phyloP scores from a whole-genome alignment of 1,284 basidiomycete genomes.

The Apiotrichum brassicae region DNA sequence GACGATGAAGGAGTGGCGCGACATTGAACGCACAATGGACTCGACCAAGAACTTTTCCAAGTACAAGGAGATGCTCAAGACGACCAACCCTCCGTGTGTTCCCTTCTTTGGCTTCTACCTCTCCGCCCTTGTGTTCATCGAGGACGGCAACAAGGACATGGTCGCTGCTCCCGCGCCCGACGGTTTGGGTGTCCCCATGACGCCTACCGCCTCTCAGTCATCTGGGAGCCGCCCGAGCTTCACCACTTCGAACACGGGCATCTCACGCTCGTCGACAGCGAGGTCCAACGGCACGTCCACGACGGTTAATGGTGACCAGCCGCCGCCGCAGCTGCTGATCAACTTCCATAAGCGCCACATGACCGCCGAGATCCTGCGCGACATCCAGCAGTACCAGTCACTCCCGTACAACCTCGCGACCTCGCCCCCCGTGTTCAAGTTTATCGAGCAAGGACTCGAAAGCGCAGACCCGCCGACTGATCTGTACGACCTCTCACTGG shows the following conservation, averaged over 20 bases:
- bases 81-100: constrained; percentile 87
- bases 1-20: constrained; percentile 47
- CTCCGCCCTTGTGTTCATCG: constrained; percentile 91
- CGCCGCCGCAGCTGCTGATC: constrained; percentile 53
- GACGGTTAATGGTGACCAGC: not conserved
- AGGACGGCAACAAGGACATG: constrained; percentile 89
- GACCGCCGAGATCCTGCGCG: constrained; percentile 87
- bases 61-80: constrained; percentile 79
- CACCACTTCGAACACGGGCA: constrained; percentile 3
- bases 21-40: constrained; percentile 78
- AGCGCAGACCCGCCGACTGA: constrained; percentile 49
- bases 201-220: constrained; percentile 7
- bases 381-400: constrained; percentile 93
- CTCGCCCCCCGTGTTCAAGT: constrained; percentile 63
- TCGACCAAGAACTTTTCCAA: constrained; percentile 87
- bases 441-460: constrained; percentile 69
- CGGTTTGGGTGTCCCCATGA: constrained; percentile 8
- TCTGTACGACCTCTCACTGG: constrained; percentile 78
- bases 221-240: not conserved
- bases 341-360: constrained; percentile 95
- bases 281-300: constrained; percentile 3
- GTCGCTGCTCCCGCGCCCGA: constrained; percentile 51
- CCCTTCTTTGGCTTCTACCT: constrained; percentile 97
- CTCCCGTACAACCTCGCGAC: constrained; percentile 78
- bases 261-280: constrained; percentile 1